These are phyloP conservation scores for Fusarium nurragi DNA, from an alignment of 2,329 filamentous ascomycete genomes.

Conservation along the genomic window DNA sequence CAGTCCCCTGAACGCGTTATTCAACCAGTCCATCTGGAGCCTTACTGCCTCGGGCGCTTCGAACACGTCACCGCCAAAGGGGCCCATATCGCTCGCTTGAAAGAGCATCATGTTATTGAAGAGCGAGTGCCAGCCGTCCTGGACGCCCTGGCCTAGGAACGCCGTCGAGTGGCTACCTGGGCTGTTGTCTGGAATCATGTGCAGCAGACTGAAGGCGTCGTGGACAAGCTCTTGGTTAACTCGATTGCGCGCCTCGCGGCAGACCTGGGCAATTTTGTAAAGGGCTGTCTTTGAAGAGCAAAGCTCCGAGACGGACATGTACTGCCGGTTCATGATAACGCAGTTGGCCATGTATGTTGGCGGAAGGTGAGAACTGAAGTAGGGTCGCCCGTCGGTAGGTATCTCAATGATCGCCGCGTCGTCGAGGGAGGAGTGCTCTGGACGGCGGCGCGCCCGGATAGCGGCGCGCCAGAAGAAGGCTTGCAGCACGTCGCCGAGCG, in stretches of 20 bases:
- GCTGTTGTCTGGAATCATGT: background rate
- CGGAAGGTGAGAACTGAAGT: background rate
- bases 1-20: background rate
- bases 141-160: background rate
- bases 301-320: background rate
- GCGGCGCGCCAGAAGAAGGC: background rate
- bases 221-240: background rate
- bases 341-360: background rate
- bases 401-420: background rate
- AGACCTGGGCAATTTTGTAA: background rate
- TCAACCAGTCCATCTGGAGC: background rate
- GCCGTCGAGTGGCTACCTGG: background rate
- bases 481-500: background rate
- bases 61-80: background rate
- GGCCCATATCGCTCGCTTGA: background rate
- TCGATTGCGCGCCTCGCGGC: background rate
- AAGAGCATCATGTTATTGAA: background rate
- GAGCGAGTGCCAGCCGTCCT: background rate
- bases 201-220: background rate
- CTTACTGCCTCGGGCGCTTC: background rate
- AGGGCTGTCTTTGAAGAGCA: background rate
- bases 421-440: background rate
- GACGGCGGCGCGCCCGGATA: background rate
- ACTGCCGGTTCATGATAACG: background rate
- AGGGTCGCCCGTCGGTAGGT: background rate